phyloP scores from a whole-genome alignment of 768 basidiomycete genomes.

The Hericium erinaceus region DNA sequence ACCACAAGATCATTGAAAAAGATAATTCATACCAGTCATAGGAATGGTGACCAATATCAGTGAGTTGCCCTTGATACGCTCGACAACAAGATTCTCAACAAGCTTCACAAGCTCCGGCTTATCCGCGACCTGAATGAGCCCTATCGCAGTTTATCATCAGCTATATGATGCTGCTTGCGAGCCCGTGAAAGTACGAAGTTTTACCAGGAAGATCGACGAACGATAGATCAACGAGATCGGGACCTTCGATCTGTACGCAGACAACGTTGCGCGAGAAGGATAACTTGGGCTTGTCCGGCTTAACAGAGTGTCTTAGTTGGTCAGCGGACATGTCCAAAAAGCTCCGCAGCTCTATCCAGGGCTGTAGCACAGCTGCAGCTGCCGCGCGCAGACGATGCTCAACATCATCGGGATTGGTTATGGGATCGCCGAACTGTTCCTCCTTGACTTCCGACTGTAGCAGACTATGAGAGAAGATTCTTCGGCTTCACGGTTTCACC shows the following conservation, averaged over 20 bases:
- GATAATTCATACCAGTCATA: conserved; percentile 34
- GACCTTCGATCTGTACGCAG: conserved; percentile 19
- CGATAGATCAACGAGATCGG: conserved; percentile 18
- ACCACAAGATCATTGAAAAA: background rate
- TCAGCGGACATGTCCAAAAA: conserved; percentile 8
- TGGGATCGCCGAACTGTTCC: conserved; percentile 30
- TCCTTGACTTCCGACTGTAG: conserved; percentile 16
- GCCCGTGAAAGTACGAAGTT: background rate
- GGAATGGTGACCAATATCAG: conserved; percentile 46
- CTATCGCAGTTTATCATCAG: conserved; percentile 16
- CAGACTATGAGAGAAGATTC: background rate
- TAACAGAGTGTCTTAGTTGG: background rate
- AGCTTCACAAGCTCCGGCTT: conserved; percentile 32
- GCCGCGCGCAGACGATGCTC: conserved; percentile 51
- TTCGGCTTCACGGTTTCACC: background rate
- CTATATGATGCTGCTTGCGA: too few species aligned
- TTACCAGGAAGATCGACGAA: conserved; percentile 21
- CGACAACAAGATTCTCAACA: conserved; percentile 40
- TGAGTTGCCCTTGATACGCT: conserved; percentile 34
- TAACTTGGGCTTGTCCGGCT: background rate
- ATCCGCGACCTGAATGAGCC: conserved; percentile 40
- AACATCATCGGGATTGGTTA: conserved; percentile 34
- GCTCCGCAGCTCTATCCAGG: conserved; percentile 22
- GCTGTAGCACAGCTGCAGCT: conserved; percentile 48
- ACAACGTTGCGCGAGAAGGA: conserved; percentile 20